A percentile compares a stretch with the other conserved stretches of the same genome.
These are phyloP conservation scores for Loxodes magnus DNA, from an alignment of 73 alveolate genomes.

Conservation along the genomic window DNA sequence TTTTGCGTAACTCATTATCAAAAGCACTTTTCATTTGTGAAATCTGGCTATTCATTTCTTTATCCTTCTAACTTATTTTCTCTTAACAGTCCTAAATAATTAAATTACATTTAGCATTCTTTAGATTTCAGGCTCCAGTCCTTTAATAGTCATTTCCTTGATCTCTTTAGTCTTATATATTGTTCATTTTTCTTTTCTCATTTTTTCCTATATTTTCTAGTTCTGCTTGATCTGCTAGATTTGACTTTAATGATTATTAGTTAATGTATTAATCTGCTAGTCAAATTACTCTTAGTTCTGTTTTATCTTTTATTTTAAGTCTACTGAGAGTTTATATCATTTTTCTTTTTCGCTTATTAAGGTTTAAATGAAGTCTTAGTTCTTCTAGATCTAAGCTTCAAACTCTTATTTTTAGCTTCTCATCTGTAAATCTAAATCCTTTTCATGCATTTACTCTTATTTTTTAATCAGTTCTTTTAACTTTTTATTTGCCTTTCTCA, in stretches of 20 bases:
- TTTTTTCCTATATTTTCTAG: slow-evolving; percentile 44
- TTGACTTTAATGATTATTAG: slow-evolving; percentile 26
- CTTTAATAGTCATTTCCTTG: slow-evolving; percentile 51
- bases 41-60: slow-evolving; percentile 1
- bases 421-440: slow-evolving; percentile 24
- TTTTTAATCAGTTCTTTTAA: slow-evolving; percentile 31
- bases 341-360: slow-evolving; percentile 38
- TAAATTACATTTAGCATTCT: slow-evolving; percentile 35
- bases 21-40: neutral
- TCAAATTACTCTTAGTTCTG: slow-evolving; percentile 23
- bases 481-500: slow-evolving; percentile 37
- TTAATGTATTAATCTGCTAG: slow-evolving; percentile 22
- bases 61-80: slow-evolving; percentile 27
- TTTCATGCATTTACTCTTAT: slow-evolving; percentile 29
- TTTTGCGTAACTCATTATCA: neutral
- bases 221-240: slow-evolving; percentile 35
- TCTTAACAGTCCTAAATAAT: slow-evolving; percentile 33
- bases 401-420: slow-evolving; percentile 37
- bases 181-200: slow-evolving; percentile 54
- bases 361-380: slow-evolving; percentile 30
- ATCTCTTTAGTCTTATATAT: slow-evolving; percentile 41
- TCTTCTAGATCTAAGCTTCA: slow-evolving; percentile 36
- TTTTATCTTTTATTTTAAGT: slow-evolving; percentile 13
- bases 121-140: slow-evolving; percentile 52
- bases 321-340: slow-evolving; percentile 19